Percentiles rank a stretch among this genome's conserved stretches.
Evolutionary conservation across 768 basidiomycete genomes (phyloP).

Genomic region (Russula earlei): DNA sequence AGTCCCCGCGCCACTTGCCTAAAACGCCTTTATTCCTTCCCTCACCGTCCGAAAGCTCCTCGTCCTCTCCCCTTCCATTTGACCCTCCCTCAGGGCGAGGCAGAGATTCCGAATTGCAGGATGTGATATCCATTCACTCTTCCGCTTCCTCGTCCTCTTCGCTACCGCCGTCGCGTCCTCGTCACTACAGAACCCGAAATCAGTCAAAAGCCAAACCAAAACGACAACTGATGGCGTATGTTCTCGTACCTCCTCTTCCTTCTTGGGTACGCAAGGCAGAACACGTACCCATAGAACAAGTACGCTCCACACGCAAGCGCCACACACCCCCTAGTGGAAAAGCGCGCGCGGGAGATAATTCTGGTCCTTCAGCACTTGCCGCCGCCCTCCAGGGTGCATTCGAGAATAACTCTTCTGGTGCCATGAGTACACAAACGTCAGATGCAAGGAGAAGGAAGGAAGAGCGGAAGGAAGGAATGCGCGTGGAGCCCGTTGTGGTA

Average conservation of each 20-base stretch:
- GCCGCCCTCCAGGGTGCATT: constrained; percentile 5
- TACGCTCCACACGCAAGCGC: neutral
- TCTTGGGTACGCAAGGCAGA: neutral
- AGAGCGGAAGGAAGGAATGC: neutral
- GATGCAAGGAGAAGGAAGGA: neutral
- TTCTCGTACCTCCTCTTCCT: constrained; percentile 1
- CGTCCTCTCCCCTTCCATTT: neutral
- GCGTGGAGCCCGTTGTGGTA: neutral
- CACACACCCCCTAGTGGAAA: neutral
- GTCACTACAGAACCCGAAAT: neutral
- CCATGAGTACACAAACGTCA: neutral
- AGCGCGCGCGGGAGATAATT: neutral
- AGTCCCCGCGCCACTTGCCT: neutral
- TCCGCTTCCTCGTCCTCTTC: neutral
- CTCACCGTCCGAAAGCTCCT: neutral
- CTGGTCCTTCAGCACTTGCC: neutral
- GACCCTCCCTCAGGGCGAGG: neutral
- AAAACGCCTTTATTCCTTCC: constrained; percentile 9
- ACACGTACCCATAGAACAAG: neutral
- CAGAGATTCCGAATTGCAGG: neutral
- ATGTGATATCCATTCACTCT: constrained; percentile 3
- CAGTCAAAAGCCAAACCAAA: neutral
- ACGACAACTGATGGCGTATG: neutral
- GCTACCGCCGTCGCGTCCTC: neutral
- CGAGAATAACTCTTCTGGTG: neutral